Base-by-base conservation (phyloP, 352 stramenopile genomes). In the Pythium sp. region DNA sequence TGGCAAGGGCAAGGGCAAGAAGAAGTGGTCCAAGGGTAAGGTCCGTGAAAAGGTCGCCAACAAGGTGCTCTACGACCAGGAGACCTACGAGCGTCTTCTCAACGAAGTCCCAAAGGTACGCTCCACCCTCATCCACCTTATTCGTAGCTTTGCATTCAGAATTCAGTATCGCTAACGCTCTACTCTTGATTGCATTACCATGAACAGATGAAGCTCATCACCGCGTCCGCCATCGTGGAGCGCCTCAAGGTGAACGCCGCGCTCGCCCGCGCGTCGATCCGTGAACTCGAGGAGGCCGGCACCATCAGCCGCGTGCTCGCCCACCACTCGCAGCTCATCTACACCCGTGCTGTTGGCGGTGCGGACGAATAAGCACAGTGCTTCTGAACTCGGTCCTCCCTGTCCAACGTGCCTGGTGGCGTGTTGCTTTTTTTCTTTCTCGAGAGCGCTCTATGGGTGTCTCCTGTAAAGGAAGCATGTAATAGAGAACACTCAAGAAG, bases 21-120 rank as follows among this genome's bases (percentile, higher is more conserved):
- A 99, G 89, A 99, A 99, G 92, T 99, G 98, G 98, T 99, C 97
- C 74, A 99, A 99, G 96, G 97, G 97, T 81, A 99, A 99, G 92
- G 90, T 98, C 76, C 95, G 97, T 78, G 98, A 99, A 81, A 99
- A 99, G 97, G 94, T 99, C 69, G 94, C 97, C 78, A 99, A 99
- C 91, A 98, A 99, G 86, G 98, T 99, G 55, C 87, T 99, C 65
- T 99, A 99, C 85, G 97, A 99, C 81, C 98, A 99, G 91, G 97
- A 99, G 82, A 97, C 97, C 73, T 99, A 98, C 84, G 95, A 99
- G 72, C 93, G 97, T 75, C 90, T 99, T 70, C 84, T 99, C 54
- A 90, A 92, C 62, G 98, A 99, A 80, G 95, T 99, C 46, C 98
- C 98, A 61, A 99, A 99, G 76, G 72, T 82, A 49, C 49, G 65